Evolutionary conservation across 805 yeast species (phyloP).

Genomic region (Zygosaccharomyces pseudorouxii): DNA sequence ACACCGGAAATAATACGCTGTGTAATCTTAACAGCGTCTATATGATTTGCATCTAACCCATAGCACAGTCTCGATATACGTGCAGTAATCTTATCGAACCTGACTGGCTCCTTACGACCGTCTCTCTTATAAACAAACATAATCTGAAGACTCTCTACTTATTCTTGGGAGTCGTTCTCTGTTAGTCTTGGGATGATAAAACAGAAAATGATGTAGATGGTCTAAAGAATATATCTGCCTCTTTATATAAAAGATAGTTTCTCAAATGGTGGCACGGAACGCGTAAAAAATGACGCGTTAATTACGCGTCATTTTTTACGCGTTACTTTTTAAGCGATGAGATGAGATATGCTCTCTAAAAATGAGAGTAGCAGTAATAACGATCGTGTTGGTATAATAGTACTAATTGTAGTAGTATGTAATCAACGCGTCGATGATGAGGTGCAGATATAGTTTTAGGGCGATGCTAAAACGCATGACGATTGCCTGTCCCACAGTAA

Average conservation of each 20-base stretch:
- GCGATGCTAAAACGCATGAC: background rate
- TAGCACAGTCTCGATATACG: conserved; percentile 90
- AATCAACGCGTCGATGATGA: conserved; percentile 1
- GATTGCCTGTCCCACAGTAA: background rate
- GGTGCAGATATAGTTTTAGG: background rate
- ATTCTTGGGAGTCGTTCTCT: background rate
- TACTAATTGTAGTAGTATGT: background rate
- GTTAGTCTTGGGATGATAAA: background rate
- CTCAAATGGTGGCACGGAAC: conserved; percentile 13
- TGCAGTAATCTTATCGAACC: conserved; percentile 95
- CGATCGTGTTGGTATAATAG: background rate
- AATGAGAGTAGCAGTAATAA: background rate
- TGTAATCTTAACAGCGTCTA: conserved; percentile 93
- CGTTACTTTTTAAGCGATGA: conserved; percentile 3
- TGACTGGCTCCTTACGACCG: conserved; percentile 91
- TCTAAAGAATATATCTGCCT: conserved; percentile 6
- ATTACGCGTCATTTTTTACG: background rate
- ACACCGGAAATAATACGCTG: conserved; percentile 95
- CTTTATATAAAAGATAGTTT: conserved; percentile 4
- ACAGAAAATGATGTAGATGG: background rate
- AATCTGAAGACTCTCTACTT: conserved; percentile 2
- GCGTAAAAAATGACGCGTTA: conserved; percentile 12
- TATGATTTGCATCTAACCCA: conserved; percentile 85
- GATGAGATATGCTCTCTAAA: background rate
- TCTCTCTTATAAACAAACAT: conserved; percentile 91